Percentiles rank a stretch among this genome's conserved stretches.
Conservation (phyloP, 495 filamentous ascomycete genomes). For the Choiromyces venosus region DNA sequence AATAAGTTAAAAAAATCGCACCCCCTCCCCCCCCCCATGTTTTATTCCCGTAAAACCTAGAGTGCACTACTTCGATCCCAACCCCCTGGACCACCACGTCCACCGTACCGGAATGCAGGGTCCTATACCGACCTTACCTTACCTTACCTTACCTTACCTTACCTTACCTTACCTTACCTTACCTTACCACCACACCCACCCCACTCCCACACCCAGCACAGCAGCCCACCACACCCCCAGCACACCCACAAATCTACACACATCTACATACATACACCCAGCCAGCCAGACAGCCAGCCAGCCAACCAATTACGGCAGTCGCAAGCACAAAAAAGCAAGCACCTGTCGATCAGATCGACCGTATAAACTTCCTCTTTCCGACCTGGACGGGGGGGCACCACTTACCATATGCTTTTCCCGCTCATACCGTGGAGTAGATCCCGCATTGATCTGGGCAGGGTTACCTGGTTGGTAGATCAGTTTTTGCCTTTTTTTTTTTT, state of each 20-base stretch:
- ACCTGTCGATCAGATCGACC: not conserved
- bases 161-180: too few species aligned
- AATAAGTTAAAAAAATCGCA: not conserved
- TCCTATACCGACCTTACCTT: not conserved
- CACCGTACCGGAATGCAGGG: not conserved
- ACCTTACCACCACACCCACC: not conserved
- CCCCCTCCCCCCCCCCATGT: not conserved
- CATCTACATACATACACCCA: not conserved
- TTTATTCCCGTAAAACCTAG: not conserved
- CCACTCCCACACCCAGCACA: not conserved
- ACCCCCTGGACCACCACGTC: not conserved
- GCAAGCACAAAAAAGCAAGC: not conserved
- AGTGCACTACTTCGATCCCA: not conserved
- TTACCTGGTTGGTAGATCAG: not conserved
- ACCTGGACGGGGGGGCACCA: not conserved
- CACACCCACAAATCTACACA: not conserved
- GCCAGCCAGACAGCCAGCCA: not conserved
- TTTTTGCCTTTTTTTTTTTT: not conserved
- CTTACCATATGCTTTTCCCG: not conserved
- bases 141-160: too few species aligned
- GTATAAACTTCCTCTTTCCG: not conserved
- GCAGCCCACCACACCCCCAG: too few species aligned
- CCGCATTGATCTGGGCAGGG: not conserved
- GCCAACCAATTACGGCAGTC: not conserved
- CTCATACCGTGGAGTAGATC: not conserved